Evolutionary conservation across 2,329 filamentous ascomycete species (phyloP).

Genomic region (Fusarium mangiferae): DNA sequence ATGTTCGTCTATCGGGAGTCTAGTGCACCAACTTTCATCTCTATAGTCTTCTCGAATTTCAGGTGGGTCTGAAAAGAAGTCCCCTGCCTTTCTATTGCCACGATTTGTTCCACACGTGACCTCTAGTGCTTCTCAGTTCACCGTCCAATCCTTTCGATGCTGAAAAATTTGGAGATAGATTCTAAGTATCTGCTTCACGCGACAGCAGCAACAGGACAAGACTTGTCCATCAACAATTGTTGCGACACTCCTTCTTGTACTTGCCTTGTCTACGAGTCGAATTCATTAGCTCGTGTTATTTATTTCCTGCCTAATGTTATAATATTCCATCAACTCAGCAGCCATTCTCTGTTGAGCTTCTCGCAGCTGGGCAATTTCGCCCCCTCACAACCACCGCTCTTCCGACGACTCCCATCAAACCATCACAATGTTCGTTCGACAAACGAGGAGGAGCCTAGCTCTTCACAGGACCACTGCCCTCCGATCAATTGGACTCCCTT

Average conservation of each 20-base stretch:
- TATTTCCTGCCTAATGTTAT: constrained; percentile 39
- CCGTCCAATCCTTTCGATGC: constrained; percentile 18
- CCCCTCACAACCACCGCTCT: background rate
- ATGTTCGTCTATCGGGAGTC: background rate
- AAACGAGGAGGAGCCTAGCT: constrained; percentile 46
- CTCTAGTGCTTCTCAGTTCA: constrained; percentile 4
- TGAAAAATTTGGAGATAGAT: constrained; percentile 46
- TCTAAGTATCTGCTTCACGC: constrained; percentile 36
- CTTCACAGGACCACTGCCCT: constrained; percentile 36
- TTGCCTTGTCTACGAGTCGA: background rate
- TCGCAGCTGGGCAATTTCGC: constrained; percentile 2
- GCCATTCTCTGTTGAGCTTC: constrained; percentile 25
- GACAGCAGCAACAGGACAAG: constrained; percentile 35
- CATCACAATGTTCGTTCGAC: constrained; percentile 51
- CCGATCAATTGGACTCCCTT: constrained; percentile 29
- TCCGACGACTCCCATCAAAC: background rate
- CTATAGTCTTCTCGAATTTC: background rate
- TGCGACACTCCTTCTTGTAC: constrained; percentile 6
- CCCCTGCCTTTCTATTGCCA: constrained; percentile 16
- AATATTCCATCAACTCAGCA: constrained; percentile 27
- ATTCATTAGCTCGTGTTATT: background rate
- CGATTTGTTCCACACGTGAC: constrained; percentile 34
- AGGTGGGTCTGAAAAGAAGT: constrained; percentile 14
- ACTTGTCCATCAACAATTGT: constrained; percentile 29
- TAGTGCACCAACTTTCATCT: background rate